These are phyloP conservation scores for Bolboschoenoplectus hybrid DNA, from an alignment of 202 grass and related monocot species.

Conservation along the genomic window DNA sequence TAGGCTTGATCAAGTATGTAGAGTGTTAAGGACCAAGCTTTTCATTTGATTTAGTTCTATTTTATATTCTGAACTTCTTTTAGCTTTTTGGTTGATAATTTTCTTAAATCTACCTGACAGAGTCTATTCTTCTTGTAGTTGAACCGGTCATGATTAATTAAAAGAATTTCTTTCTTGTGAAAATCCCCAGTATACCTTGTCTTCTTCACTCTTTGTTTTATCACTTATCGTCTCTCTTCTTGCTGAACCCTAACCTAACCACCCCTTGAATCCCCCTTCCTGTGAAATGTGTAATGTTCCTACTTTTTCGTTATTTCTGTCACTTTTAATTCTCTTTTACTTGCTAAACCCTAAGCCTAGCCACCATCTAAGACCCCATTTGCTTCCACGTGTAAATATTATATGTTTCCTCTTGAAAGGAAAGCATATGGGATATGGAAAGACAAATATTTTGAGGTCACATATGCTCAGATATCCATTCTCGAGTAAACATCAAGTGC, in stretches of 20 bases:
- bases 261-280: background rate
- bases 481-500: background rate
- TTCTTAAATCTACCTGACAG: background rate
- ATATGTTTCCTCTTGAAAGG: slow-evolving; percentile 19
- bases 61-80: slow-evolving; percentile 5
- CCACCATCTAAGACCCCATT: background rate
- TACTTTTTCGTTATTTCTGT: background rate
- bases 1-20: too few relatives aligned
- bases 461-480: slow-evolving; percentile 3
- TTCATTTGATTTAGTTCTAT: background rate
- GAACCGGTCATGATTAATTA: background rate
- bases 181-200: background rate
- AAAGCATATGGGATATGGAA: background rate
- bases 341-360: slow-evolving; percentile 4
- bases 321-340: background rate
- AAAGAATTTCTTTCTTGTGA: background rate
- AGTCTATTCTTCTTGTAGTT: background rate
- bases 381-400: background rate
- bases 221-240: background rate
- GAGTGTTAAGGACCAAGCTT: background rate
- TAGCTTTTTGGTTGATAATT: background rate
- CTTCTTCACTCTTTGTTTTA: background rate
- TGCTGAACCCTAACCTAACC: background rate
- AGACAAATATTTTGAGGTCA: background rate
- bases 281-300: background rate